phyloP scores from a whole-genome alignment of 495 filamentous ascomycete genomes.

The Pyrenula aspistea region DNA sequence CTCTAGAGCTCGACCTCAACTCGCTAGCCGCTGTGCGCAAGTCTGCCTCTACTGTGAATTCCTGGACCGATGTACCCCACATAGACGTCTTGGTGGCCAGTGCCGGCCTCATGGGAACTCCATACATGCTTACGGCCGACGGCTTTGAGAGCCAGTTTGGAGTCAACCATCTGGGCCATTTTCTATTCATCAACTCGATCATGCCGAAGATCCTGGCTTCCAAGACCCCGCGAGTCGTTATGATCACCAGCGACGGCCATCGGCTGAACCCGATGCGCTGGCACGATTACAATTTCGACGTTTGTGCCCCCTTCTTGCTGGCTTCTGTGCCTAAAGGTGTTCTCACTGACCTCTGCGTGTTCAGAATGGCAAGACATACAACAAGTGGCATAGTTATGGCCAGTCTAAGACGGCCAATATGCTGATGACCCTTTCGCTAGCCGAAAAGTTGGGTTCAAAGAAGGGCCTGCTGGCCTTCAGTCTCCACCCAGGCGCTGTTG shows the following conservation, averaged over 20 bases:
- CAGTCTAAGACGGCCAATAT: no score
- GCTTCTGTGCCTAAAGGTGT: background rate
- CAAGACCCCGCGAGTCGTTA: constrained; percentile 13
- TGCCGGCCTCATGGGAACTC: constrained; percentile 50
- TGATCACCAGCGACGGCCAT: constrained; percentile 26
- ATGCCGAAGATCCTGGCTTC: constrained; percentile 28
- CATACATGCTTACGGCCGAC: constrained; percentile 20
- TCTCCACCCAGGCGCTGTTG: no score
- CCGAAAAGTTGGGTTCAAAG: no score
- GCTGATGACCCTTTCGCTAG: no score
- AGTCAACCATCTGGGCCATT: constrained; percentile 45
- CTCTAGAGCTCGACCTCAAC: constrained; percentile 28
- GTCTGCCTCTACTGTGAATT: constrained; percentile 36
- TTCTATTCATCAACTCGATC: constrained; percentile 46
- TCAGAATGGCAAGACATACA: no score
- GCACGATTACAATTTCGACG: constrained; percentile 43
- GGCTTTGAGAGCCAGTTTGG: constrained; percentile 43
- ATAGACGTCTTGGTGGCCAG: constrained; percentile 65
- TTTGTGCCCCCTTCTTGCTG: no score
- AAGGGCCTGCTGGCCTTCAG: no score
- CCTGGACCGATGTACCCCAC: constrained; percentile 26
- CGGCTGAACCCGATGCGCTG: constrained; percentile 28
- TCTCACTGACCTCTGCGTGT: no score
- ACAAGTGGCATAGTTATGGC: no score
- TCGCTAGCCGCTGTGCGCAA: constrained; percentile 29